Conservation (phyloP, 176 grass and related monocot species). For the Oryza brachyantha region DNA sequence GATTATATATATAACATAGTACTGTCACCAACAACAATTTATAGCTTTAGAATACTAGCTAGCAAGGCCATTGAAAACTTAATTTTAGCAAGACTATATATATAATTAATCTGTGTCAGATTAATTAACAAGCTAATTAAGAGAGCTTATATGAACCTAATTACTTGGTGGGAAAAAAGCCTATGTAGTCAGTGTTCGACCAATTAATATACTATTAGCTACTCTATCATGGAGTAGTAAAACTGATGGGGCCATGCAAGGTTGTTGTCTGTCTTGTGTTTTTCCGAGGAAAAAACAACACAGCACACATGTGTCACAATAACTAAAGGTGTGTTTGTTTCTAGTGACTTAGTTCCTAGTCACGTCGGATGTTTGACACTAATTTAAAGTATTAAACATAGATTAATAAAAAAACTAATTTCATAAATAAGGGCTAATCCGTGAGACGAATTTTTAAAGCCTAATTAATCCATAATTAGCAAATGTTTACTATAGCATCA, state of each 20-base stretch:
- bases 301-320: not conserved
- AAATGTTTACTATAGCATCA: too few relatives aligned
- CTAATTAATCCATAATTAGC: too few relatives aligned
- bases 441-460: too few relatives aligned
- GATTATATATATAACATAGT: not conserved
- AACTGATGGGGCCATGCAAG: not conserved
- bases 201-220: not conserved
- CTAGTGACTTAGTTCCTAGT: too few relatives aligned
- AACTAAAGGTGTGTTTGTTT: not conserved
- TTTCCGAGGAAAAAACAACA: not conserved
- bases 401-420: too few relatives aligned
- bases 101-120: not conserved
- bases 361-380: too few relatives aligned
- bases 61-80: not conserved
- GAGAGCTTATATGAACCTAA: not conserved
- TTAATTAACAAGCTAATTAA: not conserved
- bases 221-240: not conserved
- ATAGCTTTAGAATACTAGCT: not conserved
- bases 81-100: not conserved
- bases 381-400: too few relatives aligned
- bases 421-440: too few relatives aligned
- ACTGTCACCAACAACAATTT: not conserved
- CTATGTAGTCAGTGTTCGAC: not conserved
- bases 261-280: not conserved
- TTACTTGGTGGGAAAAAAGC: not conserved